Conservation (phyloP, 176 grass and related monocot genomes). For the Pontederia paniculata region DNA sequence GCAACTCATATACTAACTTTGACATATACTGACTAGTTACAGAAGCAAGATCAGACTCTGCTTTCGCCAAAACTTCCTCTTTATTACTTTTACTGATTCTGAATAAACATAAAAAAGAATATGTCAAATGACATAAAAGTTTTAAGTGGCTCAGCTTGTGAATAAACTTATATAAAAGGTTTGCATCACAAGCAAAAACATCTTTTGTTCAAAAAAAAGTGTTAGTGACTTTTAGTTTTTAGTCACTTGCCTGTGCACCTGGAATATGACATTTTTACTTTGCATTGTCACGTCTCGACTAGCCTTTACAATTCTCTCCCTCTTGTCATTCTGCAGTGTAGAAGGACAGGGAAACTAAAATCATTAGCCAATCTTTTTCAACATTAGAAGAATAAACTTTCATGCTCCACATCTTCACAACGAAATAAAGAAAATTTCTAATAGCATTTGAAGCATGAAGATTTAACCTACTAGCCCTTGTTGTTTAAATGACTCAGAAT, state of each 20-base stretch:
- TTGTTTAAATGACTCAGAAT: too few species aligned
- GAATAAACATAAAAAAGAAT: constrained; percentile 20
- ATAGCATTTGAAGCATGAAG: too few species aligned
- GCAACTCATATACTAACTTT: constrained; percentile 83
- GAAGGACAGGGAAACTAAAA: neutral
- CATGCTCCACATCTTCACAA: too few species aligned
- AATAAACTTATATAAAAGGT: neutral
- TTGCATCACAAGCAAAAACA: neutral
- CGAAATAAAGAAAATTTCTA: too few species aligned
- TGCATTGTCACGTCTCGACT: constrained; percentile 99
- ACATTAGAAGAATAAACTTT: neutral
- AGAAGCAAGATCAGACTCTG: constrained; percentile 72
- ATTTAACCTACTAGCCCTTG: too few species aligned
- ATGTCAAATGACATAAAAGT: neutral
- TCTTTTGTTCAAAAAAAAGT: neutral
- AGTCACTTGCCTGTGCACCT: constrained; percentile 75
- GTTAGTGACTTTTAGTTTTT: neutral
- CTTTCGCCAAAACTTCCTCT: constrained; percentile 79
- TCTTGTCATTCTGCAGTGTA: constrained; percentile 80
- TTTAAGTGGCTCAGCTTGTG: neutral
- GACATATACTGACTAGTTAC: constrained; percentile 70
- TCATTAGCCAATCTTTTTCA: neutral
- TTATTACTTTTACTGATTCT: constrained; percentile 85
- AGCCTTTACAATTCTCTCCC: constrained; percentile 86
- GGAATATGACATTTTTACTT: constrained; percentile 98